Evolutionary conservation across 2,329 filamentous ascomycete genomes (phyloP), one percentile per base, ranked within the genome.

Genomic region (Epicoccum sorghinum): DNA sequence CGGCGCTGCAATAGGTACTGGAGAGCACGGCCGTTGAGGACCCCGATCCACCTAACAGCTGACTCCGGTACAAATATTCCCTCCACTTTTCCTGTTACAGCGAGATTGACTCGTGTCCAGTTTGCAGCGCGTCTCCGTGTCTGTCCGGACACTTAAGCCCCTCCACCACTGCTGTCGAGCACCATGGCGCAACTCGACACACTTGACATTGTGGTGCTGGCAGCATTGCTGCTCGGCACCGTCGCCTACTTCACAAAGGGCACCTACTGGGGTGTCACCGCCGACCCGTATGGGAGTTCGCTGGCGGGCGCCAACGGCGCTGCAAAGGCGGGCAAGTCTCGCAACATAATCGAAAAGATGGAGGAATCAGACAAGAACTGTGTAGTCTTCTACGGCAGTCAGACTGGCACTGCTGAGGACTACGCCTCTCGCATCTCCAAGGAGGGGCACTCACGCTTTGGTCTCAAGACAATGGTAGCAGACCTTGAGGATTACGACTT

Each of bases 401-500:
- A 99, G 80, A 99, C 95, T 18, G 95, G 95, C 69, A 99, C 95
- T 36, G 95, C 95, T 44, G 96, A 99, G 79, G 95, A 99, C 77
- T 99, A 99, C 73, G 96, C 95, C 62, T 96, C 93, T 10, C 86
- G 96, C 67, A 81, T 99, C 66, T 92, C 95, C 63, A 99, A 99
- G 83, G 95, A 99, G 78, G 95, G 95, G 70, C 93, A 93, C 76
- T 96, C 93, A 69, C 86, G 95, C 59, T 99, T 96, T 73, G 95
- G 95, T 33, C 83, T 99, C 59, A 96, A 96, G 79, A 97, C 93
- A 59, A 98, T 99, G 93, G 92, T 96, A 13, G 95, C 93, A 49
- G 95, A 99, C 77, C 82, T 99, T 60, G 95, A 99, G 77, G 95
- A 99, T 66, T 99, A 96, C 78, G 95, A 99, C 74, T 97, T 88